Evolutionary conservation across 1,284 basidiomycete species (phyloP), one percentile per base, ranked within the genome.

Genomic region (Takashimella koratensis): DNA sequence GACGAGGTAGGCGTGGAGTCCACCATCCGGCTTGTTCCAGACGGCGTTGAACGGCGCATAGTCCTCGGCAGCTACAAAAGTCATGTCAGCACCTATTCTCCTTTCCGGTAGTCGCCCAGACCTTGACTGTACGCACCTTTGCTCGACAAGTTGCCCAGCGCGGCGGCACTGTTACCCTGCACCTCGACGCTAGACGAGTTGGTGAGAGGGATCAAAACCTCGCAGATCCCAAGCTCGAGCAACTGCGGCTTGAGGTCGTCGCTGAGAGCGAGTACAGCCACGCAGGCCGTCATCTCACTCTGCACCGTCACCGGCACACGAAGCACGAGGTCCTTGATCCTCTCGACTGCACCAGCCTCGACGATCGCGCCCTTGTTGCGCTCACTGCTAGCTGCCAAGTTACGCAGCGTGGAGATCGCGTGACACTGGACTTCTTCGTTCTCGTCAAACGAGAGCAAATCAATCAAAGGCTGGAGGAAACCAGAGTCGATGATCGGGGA

Each of bases 401-500:
- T 99, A 30, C 96, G 85, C 51, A 99, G 81, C 0, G 96, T 99
- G 24, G 91, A 96, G 64, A 99, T 99, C n/a, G 96, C 96, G 70
- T 99, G 96, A 69, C 96, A 98, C 75, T 98, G 95, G 27, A 99
- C 93, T 77, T 99, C 96, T 77, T 99, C 96, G 72, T 98, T 98
- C 76, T 99, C 96, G 75, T 82, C 97, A 79, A 98, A 98, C 4
- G 92, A 92, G 40, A 99, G 81, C 39, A 98, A 82, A 70, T 92
- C 93, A 74, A 99, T 98, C 42, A 99, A 80, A 1, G 96, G 96
- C 69, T 93, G 87, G 51, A 98, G 79, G 81, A 98, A 99, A 22
- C 94, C 94, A 42, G 91, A 91, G 68, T 99, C 96, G 74, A 99
- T 99, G 75, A 99, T 99, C 16, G 96, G 96, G 0, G 93, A 96